Evolutionary conservation across 176 grass and related monocot genomes (phyloP).

Genomic region (Urochloa ruziziensis): DNA sequence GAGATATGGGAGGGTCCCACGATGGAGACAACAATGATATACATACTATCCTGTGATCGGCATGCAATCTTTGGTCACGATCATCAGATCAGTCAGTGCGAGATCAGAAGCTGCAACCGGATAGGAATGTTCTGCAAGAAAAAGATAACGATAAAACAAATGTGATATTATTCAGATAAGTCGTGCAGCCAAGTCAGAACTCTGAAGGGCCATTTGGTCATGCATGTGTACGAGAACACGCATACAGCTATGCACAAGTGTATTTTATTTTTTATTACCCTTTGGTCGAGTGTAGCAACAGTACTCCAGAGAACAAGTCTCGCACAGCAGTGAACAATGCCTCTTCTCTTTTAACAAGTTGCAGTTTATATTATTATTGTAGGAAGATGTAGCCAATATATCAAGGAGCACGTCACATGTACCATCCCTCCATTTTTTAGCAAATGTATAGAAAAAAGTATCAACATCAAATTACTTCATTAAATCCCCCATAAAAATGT

Average conservation of each 20-base stretch:
- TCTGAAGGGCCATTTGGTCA: background rate
- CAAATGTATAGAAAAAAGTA: too few relatives aligned
- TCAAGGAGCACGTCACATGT: too few relatives aligned
- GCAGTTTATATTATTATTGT: too few relatives aligned
- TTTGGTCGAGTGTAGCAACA: too few relatives aligned
- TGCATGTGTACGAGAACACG: background rate
- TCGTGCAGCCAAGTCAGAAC: background rate
- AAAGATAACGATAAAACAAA: background rate
- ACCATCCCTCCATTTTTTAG: too few relatives aligned
- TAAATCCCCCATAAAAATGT: too few relatives aligned
- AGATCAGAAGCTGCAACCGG: background rate
- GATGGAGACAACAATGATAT: constrained; percentile 13
- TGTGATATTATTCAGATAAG: background rate
- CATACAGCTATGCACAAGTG: background rate
- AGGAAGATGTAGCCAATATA: too few relatives aligned
- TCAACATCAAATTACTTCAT: too few relatives aligned
- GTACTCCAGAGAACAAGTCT: too few relatives aligned
- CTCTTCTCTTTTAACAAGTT: too few relatives aligned
- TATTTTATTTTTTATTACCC: too few relatives aligned
- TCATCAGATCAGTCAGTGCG: background rate
- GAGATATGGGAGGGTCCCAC: background rate
- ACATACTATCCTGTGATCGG: background rate
- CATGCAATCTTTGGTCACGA: constrained; percentile 8
- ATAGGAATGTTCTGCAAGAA: constrained; percentile 4
- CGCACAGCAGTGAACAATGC: too few relatives aligned